Conservation (phyloP, 257 asterid species). For the Pogostemon cablin region DNA sequence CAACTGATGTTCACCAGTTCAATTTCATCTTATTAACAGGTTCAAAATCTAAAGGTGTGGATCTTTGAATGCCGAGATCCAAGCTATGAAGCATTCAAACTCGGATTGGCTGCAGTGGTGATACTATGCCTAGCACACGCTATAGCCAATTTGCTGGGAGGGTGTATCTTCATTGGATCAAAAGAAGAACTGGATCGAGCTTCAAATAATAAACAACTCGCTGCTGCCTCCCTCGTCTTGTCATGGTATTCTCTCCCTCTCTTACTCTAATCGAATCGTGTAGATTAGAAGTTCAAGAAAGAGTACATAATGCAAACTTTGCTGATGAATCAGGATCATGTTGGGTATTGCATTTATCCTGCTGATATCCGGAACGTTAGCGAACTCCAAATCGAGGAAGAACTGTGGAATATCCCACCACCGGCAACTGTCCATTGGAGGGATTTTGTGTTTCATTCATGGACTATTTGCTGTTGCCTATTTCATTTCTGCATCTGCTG, state of each 20-base stretch:
- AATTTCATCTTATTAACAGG: constrained; percentile 38
- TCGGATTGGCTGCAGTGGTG: constrained; percentile 70
- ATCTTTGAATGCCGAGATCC: constrained; percentile 82
- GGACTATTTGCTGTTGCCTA: constrained; percentile 64
- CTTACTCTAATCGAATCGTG: neutral
- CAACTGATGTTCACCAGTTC: neutral
- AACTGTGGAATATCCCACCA: constrained; percentile 63
- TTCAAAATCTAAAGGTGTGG: constrained; percentile 55
- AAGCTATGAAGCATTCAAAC: constrained; percentile 75
- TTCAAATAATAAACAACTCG: constrained; percentile 72
- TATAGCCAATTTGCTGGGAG: constrained; percentile 52
- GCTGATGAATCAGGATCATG: constrained; percentile 42
- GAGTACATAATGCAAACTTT: neutral
- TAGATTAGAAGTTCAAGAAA: no score
- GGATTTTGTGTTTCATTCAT: constrained; percentile 64
- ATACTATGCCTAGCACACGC: constrained; percentile 67
- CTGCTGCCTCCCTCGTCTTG: constrained; percentile 67
- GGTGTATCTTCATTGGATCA: constrained; percentile 71
- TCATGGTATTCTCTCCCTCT: constrained; percentile 56
- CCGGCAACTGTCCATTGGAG: constrained; percentile 60
- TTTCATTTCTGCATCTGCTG: constrained; percentile 56
- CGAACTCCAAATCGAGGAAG: constrained; percentile 54
- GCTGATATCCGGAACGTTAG: constrained; percentile 55
- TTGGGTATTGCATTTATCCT: constrained; percentile 54
- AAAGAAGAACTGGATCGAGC: constrained; percentile 67